Percentiles rank a stretch among this genome's conserved stretches.
Evolutionary conservation across 352 stramenopile genomes (phyloP).

Genomic region (Halophytophthora batemanensis): DNA sequence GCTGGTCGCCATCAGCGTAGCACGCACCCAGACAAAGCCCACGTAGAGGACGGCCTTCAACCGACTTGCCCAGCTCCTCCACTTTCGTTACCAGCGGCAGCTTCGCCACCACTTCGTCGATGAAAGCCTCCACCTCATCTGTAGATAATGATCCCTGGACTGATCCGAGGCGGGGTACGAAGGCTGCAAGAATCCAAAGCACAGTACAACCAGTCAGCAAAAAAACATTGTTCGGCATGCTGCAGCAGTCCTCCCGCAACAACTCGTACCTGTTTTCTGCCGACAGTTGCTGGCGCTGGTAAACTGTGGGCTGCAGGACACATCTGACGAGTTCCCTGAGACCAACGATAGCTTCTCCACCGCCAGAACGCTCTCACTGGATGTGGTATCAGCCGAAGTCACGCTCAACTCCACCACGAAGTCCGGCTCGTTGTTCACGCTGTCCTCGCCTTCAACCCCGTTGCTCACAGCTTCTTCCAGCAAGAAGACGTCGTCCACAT

Average conservation of each 20-base stretch:
- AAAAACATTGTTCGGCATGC: too few relatives aligned
- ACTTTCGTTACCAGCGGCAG: constrained; percentile 50
- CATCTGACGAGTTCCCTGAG: constrained; percentile 24
- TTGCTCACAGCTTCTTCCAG: constrained; percentile 35
- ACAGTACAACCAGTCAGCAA: too few relatives aligned
- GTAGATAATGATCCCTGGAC: constrained; percentile 65
- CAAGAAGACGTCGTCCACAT: constrained; percentile 48
- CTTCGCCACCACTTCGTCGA: constrained; percentile 33
- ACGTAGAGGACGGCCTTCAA: constrained; percentile 54
- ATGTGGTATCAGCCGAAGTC: background rate
- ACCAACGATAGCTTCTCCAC: constrained; percentile 28
- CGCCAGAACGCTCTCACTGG: constrained; percentile 2
- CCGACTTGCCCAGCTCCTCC: constrained; percentile 56
- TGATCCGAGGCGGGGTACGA: constrained; percentile 50
- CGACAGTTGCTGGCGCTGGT: constrained; percentile 38
- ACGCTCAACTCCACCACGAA: constrained; percentile 32
- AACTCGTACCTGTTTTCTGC: constrained; percentile 34
- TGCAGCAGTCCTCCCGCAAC: too few relatives aligned
- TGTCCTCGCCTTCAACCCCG: background rate
- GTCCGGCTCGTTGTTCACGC: background rate
- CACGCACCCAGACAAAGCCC: constrained; percentile 73
- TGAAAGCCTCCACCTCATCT: constrained; percentile 52
- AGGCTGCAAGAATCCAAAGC: too few relatives aligned
- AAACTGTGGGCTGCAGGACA: constrained; percentile 29
- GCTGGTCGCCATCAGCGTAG: constrained; percentile 5